Base-by-base conservation (phyloP, 2,329 filamentous ascomycete species). In the Cyphellophora attinorum region DNA sequence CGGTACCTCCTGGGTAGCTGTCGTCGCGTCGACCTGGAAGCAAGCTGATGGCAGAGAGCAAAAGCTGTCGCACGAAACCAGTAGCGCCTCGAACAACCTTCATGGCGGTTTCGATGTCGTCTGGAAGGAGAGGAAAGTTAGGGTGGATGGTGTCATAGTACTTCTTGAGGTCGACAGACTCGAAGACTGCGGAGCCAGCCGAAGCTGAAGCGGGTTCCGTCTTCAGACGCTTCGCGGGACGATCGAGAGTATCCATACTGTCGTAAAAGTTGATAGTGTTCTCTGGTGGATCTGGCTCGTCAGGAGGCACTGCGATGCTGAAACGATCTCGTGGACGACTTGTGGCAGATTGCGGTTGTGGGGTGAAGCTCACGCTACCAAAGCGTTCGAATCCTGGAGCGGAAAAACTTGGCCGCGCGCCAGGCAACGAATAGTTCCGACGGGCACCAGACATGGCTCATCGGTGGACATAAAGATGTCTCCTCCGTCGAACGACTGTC, bases 381-480 rank as follows among this genome's bases (percentile, higher is more conserved):
- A 46, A 39, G 12, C 41, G 39, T n/a, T 39, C 37, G 28, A 44
- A 48, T 23, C 42, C 38, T 16, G 34, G 19, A 14, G 31, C 32
- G 11, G 38, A 34, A 32, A 47, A 45, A 16, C 60, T 59, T 2
- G 58, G 58, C 27, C 59, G 59, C 6, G 52, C 48, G 30, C 63
- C 60, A 36, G 58, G 59, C 28, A 65, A 61, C 8, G 64, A 51
- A 12, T 61, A 65, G 3, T 62, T 63, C 40, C 68, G 57, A 50
- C 70, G 58, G n/a, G n/a, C n/a, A 35, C 56, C 50, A 27, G 58
- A 51, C 21, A 58, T 44, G 58, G 51, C 1, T 54, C 52, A 5
- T 68, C 62, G 5, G 71, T 61, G 5, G 71, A 67, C 8, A 68
- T 63, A 42, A 72, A 74, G 8, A 69, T 62, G 34, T 75, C 45